Conservation (phyloP, 2,329 filamentous ascomycete genomes). For the Fonsecaea pugnacius region DNA sequence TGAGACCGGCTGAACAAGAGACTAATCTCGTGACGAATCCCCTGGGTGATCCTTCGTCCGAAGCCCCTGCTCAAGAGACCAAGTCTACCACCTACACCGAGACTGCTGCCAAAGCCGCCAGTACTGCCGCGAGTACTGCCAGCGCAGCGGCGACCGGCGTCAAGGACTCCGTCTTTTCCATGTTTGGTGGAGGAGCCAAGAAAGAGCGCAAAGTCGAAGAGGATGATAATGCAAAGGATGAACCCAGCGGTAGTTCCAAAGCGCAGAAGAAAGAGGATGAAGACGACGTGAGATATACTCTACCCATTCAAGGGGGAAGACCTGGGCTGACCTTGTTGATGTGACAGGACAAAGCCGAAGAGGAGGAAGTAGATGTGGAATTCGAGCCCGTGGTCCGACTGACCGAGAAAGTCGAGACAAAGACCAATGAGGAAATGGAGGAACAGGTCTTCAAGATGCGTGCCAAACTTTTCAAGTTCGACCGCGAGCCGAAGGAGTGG, state of each 20-base stretch:
- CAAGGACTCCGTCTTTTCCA: slow-evolving; percentile 77
- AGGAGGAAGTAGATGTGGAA: slow-evolving; percentile 89
- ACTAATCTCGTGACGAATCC: slow-evolving; percentile 35
- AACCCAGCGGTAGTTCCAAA: slow-evolving; percentile 87
- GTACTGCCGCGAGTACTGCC: slow-evolving; percentile 33
- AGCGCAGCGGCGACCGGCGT: slow-evolving; percentile 37
- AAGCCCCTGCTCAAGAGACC: slow-evolving; percentile 29
- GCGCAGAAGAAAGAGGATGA: slow-evolving; percentile 68
- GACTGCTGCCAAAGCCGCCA: slow-evolving; percentile 34
- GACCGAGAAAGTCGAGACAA: slow-evolving; percentile 94
- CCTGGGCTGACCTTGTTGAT: slow-evolving; percentile 24
- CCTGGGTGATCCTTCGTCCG: slow-evolving; percentile 27
- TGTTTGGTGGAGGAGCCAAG: slow-evolving; percentile 97
- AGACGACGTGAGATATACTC: slow-evolving; percentile 49
- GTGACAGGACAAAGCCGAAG: slow-evolving; percentile 62
- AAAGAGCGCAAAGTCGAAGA: slow-evolving; percentile 90
- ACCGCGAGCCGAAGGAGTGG: slow-evolving; percentile 90
- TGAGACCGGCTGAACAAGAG: slow-evolving; percentile 33
- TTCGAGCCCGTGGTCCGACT: slow-evolving; percentile 96
- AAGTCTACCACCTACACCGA: slow-evolving; percentile 33
- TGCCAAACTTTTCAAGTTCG: slow-evolving; percentile 98
- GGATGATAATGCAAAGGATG: slow-evolving; percentile 78
- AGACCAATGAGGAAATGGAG: slow-evolving; percentile 98
- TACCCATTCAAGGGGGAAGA: slow-evolving; percentile 29
- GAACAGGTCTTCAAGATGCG: slow-evolving; percentile 99